Evolutionary conservation across 2,329 filamentous ascomycete genomes (phyloP), one percentile per base, ranked within the genome.

Genomic region (Cladobotryum protrusum): DNA sequence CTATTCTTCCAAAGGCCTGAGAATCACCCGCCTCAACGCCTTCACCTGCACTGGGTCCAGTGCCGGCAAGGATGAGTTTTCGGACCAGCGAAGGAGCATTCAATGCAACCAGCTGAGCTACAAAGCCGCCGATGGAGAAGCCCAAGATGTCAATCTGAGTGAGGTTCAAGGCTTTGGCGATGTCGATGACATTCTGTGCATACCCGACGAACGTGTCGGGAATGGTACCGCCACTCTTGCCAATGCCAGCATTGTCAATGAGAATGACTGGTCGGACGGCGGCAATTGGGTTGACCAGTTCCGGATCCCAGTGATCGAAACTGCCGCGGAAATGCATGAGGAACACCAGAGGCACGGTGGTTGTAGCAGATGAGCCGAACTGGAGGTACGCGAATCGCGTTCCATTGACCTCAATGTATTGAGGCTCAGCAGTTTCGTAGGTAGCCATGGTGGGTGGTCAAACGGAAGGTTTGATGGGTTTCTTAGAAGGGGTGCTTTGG

Each of bases 61-160:
- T 72, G 2, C 74, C 74, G 11, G 69, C 72, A 9, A 77, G 60
- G 20, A 77, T 63, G 6, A 75, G 58, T n/a, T 66, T 65, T 1
- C 70, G 66, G 0, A 74, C 64, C 1, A 72, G 57, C 0, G 68
- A 34, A 45, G 7, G 19, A 39, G 65, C 2, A 60, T 68, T 62
- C n/a, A 76, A 62, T 2, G 72, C 71, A 3, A 76, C 60, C 43
- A 73, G 59, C 54, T 77, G 75, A 5, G 71, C 73, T 4, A 67
- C 67, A 29, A 64, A 67, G 1, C 74, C 75, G 13, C 75, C 74
- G 67, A 78, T 73, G 9, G 71, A 76, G 58, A 74, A 78, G 1
- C 76, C 75, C 36, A 78, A 49, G 5, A 78, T 54, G 50, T 78
- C 74, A 42, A 45, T 69, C 56, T 0, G 35, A 12, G 5, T 15